Evolutionary conservation across 495 filamentous ascomycete species (phyloP), one percentile per base, ranked within the genome.

Genomic region (Penicillium alfredii): DNA sequence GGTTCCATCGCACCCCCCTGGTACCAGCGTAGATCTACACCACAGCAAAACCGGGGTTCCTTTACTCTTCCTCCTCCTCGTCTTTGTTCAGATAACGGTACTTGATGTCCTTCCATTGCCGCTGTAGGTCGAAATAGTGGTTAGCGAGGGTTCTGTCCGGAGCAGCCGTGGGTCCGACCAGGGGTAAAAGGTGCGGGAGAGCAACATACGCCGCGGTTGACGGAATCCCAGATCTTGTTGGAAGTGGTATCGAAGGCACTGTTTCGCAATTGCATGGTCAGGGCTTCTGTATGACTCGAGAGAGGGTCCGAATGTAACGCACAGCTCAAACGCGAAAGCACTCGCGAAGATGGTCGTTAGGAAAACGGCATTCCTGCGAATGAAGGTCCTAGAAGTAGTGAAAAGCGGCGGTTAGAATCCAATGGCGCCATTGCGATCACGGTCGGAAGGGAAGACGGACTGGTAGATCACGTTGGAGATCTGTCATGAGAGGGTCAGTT

Each of bases 81-180:
- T 71, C 71, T 50, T 75, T 71, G 55, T 82, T 59, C 47, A 88
- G 63, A 61, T 96, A 99, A 56, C 76, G 80, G 58, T 78, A 64
- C 61, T 92, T 88, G 70, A 99, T 96, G 63, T 97, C 92, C 76
- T 97, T 97, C 93, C 93, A 99, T 90, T 97, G 93, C 49, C 92
- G 87, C 86, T 97, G 56, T 58, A 51, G 36, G 24, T 25, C 30
- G 30, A 33, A 35, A 30, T 8, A 13, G 55, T n/a, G n/a, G n/a
- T n/a, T 52, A 72, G 68, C 48, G 23, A 45, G 36, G 31, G 25
- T 23, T 33, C 29, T 42, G 30, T 13, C 9, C 21, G 8, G 15
- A 30, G 19, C 28, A 27, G 15, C 34, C 26, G 30, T 35, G 16
- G 34, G 22, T 29, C 24, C 25, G 29, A 38, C 30, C 19, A 19